phyloP scores from a whole-genome alignment of 2,329 filamentous ascomycete species.

The Fusarium albosuccineum region DNA sequence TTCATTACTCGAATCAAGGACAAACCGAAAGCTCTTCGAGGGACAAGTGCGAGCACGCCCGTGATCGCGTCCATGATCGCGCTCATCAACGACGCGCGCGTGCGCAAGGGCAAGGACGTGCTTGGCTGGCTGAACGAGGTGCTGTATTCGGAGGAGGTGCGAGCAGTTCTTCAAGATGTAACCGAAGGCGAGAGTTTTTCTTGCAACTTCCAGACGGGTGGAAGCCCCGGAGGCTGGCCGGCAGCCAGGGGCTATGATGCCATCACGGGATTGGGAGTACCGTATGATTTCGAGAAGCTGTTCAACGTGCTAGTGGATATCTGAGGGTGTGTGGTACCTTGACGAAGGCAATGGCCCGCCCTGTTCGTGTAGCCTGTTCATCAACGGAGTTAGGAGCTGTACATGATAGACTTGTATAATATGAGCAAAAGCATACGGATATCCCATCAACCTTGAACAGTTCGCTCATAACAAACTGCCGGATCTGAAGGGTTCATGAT shows the following conservation, averaged over 20 bases:
- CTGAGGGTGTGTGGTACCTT: conserved; percentile 5
- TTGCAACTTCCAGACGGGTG: conserved; percentile 54
- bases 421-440: background rate
- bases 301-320: conserved; percentile 49
- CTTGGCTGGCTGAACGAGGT: conserved; percentile 68
- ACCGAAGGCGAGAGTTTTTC: conserved; percentile 55
- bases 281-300: conserved; percentile 57
- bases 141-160: conserved; percentile 58
- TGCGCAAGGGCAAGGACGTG: conserved; percentile 60
- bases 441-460: background rate
- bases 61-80: conserved; percentile 67
- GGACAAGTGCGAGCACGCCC: conserved; percentile 67
- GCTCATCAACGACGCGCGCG: conserved; percentile 66
- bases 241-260: conserved; percentile 61
- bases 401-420: conserved; percentile 5
- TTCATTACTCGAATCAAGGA: conserved; percentile 59
- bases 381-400: background rate
- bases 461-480: background rate
- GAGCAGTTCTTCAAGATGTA: conserved; percentile 57
- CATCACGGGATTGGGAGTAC: conserved; percentile 64
- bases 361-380: too few relatives aligned
- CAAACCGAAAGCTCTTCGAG: conserved; percentile 47
- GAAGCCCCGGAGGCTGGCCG: conserved; percentile 57
- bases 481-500: conserved; percentile 1
- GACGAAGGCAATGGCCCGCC: background rate